Evolutionary conservation across 2,329 filamentous ascomycete species (phyloP), one percentile per base, ranked within the genome.

Genomic region (Diplocarpon rosae): DNA sequence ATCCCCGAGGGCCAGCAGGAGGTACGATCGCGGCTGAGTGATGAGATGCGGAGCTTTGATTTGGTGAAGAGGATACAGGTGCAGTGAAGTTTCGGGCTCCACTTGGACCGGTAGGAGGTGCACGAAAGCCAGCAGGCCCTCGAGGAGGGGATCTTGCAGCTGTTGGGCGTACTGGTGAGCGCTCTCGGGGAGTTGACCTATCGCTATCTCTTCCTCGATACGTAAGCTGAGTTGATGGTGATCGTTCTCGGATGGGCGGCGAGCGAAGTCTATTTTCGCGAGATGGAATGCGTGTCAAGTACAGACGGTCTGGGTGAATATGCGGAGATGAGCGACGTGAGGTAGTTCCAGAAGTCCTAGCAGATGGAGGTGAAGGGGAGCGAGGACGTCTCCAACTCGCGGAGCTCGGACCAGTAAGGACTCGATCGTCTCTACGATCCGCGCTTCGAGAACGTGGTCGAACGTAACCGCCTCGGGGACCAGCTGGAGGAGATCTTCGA

Each of bases 281-380:
- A 20, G 57, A 52, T 45, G 61, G 51, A 14, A 61, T 55, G 48
- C 65, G 52, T 32, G 65, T 59, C 14, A 69, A 56, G 38, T 65
- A 67, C 39, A 67, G 58, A 52, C 73, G 68, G 51, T 76, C 78
- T 13, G 70, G 68, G 54, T 77, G 73, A 12, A 72, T 62, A 20
- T 66, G 72, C 13, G 78, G 78, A 5, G 78, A 81, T 8, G 78
- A 79, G 39, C 75, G 69, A 45, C 76, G 71, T 16, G 78, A 81
- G 27, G 73, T 77, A 15, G 72, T 76, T 15, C 64, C 69, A 8
- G 78, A 80, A 32, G 69, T 72, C 45, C 69, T 64, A 16, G 68
- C 71, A 16, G 72, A 75, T 28, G 68, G 68, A 32, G 74, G 70
- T 27, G 75, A 78, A 20, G 69, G 71, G 41, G 75, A 78, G 31